Evolutionary conservation across 2,329 filamentous ascomycete species (phyloP), one percentile per base, ranked within the genome.

Genomic region (Teratosphaeria destructans): DNA sequence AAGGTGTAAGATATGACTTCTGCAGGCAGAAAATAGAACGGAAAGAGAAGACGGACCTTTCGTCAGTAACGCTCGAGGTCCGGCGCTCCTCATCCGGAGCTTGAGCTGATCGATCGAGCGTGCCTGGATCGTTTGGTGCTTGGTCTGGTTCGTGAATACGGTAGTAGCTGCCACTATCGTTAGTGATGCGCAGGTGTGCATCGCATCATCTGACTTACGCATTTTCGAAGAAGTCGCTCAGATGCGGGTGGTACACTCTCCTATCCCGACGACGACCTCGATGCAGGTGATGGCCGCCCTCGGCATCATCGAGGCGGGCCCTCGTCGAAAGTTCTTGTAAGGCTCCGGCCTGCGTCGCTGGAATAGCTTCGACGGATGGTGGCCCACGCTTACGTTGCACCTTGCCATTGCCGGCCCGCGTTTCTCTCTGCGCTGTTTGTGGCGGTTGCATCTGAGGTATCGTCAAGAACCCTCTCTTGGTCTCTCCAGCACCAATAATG

Each of bases 211-310:
- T 47, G 34, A 55, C 35, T 23, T n/a, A 32, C 43, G 55, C 55
- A 19, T 56, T 56, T 32, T 62, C 60, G 58, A 64, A 63, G 54
- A 63, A 57, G 32, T 64, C 57, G n/a, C 59, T 60, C 47, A 64
- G 11, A 43, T 64, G 63, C 12, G 60, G 59, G 35, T 55, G 57
- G 43, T 61, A 52, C 19, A n/a, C 43, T 49, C 19, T 26, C 34
- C 32, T 19, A 4, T 37, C 26, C 16, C 54, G 52, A 23, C 52
- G 54, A 8, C 47, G 37, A 12, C 32, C 47, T 8, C 34, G 54
- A 23, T 23, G 47, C 47, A 52, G 34, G 32, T 27, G 37, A 23
- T 35, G 26, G 6, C 43, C n/a, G 16, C 37, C 43, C 43, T 26
- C 52, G 35, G 47, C 47, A 26, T 58, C 52, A 35, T 55, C 26